phyloP scores from a whole-genome alignment of 495 filamentous ascomycete species.

The Tuber umbilicatum region DNA sequence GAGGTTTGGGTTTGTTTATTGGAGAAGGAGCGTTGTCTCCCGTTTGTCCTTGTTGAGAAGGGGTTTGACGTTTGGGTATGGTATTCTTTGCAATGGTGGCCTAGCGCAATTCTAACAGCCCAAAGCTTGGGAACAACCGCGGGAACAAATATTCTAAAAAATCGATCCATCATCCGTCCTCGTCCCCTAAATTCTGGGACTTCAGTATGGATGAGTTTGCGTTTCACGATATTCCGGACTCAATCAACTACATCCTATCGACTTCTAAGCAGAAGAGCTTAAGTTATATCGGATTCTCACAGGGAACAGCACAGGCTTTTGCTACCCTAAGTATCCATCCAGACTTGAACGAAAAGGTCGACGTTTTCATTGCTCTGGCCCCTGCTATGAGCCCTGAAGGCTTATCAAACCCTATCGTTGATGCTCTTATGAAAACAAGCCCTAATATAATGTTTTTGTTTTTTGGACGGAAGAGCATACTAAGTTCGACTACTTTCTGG shows the following conservation, averaged over 20 bases:
- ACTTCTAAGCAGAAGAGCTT: slow-evolving; percentile 77
- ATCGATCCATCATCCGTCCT: slow-evolving; percentile 64
- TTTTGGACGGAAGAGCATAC: slow-evolving; percentile 88
- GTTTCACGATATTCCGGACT: slow-evolving; percentile 93
- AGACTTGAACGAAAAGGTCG: slow-evolving; percentile 81
- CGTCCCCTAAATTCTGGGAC: slow-evolving; percentile 78
- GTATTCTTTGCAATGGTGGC: slow-evolving; percentile 16
- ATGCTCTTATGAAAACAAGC: slow-evolving; percentile 87
- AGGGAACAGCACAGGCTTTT: slow-evolving; percentile 95
- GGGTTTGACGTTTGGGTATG: slow-evolving; percentile 95
- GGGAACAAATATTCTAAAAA: slow-evolving; percentile 99
- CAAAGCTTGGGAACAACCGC: slow-evolving; percentile 82
- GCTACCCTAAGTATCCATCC: slow-evolving; percentile 92
- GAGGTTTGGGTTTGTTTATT: slow-evolving; percentile 96
- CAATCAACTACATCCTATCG: slow-evolving; percentile 80
- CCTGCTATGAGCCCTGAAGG: slow-evolving; percentile 91
- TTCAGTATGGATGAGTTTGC: slow-evolving; percentile 98
- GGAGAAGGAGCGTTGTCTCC: slow-evolving; percentile 74
- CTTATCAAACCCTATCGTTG: slow-evolving; percentile 79
- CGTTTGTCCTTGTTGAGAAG: slow-evolving; percentile 81
- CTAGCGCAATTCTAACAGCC: slow-evolving; percentile 1
- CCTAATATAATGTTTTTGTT: slow-evolving; percentile 88
- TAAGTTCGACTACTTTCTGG: slow-evolving; percentile 94
- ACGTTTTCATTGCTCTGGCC: slow-evolving; percentile 95
- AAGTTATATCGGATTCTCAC: slow-evolving; percentile 93